Percentiles rank a stretch among this genome's conserved stretches.
Conservation (phyloP, 2,329 filamentous ascomycete species). For the Alternaria sp. region DNA sequence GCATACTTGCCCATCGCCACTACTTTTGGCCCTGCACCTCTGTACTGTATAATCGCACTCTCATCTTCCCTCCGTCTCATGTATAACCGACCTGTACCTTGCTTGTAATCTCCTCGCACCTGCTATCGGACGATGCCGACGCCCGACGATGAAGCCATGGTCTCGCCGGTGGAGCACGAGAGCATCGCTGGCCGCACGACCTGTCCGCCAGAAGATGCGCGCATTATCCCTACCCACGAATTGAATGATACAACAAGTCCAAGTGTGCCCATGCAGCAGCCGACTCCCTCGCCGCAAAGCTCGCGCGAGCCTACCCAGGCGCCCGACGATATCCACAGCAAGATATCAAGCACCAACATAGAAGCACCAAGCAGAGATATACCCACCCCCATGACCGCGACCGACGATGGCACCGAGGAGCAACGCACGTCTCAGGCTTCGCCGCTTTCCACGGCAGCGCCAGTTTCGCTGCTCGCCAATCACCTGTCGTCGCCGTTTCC, state of each 20-base stretch:
- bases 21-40: constrained; percentile 11
- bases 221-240: constrained; percentile 38
- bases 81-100: constrained; percentile 23
- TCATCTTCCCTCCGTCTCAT: constrained; percentile 24
- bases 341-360: constrained; percentile 42
- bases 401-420: constrained; percentile 47
- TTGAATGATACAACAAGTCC: constrained; percentile 40
- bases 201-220: constrained; percentile 59
- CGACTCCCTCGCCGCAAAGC: constrained; percentile 47
- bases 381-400: constrained; percentile 49
- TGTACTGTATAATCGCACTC: constrained; percentile 18
- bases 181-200: constrained; percentile 56
- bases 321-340: constrained; percentile 34
- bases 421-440: constrained; percentile 46
- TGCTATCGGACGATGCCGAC: constrained; percentile 58
- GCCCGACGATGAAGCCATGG: constrained; percentile 52
- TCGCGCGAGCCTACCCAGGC: constrained; percentile 26
- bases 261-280: constrained; percentile 41
- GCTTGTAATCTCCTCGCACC: constrained; percentile 40
- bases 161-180: constrained; percentile 52
- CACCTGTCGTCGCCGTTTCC: constrained; percentile 45
- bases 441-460: constrained; percentile 40
- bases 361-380: constrained; percentile 48
- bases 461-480: constrained; percentile 35
- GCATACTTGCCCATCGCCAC: constrained; percentile 19